Evolutionary conservation across 2,329 filamentous ascomycete species (phyloP), one percentile per base, ranked within the genome.

Genomic region (Curvularia sp.): DNA sequence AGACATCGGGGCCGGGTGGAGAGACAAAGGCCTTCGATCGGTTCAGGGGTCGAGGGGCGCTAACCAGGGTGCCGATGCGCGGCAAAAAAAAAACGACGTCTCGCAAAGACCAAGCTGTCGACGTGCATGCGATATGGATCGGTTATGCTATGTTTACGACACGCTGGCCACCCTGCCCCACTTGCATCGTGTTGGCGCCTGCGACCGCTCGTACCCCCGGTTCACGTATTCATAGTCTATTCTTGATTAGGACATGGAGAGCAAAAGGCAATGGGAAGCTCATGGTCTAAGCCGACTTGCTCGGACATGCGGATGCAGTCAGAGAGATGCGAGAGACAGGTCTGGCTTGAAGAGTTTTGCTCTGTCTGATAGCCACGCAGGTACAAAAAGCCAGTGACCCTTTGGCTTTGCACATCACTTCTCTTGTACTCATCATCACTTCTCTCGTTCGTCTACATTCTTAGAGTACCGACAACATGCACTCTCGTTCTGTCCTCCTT

Each of bases 401-500:
- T 38, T 55, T 38, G n/a, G 49, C 49, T 43, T 34, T 57, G 42
- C 48, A 27, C 42, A 43, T n/a, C 43, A 59, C 34, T 49, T 43
- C 32, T 43, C 30, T 8, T 30, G 50, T 45, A 34, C 39, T 39
- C 52, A 27, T 39, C 52, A 27, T 42, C 27, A 53, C 15, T 57
- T 36, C 41, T 39, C 46, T 45, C 54, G 42, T 43, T 50, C 34
- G 38, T 59, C 47, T 19, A 51, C 60, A 53, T 53, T 10, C 46
- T 36, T 48, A 36, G 30, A 25, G 13, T 15, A n/a, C 25, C 38
- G 42, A 19, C 57, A 55, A 36, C 48, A 78, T 60, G 61, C 59
- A 60, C 55, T 61, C 67, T 71, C 70, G 67, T 49, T 73, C 65
- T 51, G 43, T 61, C 7, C 59, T 64, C 13, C 46, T 75, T 5